Evolutionary conservation across 805 yeast species (phyloP), one percentile per base, ranked within the genome.

Genomic region (Wickerhamiella hasegawae): DNA sequence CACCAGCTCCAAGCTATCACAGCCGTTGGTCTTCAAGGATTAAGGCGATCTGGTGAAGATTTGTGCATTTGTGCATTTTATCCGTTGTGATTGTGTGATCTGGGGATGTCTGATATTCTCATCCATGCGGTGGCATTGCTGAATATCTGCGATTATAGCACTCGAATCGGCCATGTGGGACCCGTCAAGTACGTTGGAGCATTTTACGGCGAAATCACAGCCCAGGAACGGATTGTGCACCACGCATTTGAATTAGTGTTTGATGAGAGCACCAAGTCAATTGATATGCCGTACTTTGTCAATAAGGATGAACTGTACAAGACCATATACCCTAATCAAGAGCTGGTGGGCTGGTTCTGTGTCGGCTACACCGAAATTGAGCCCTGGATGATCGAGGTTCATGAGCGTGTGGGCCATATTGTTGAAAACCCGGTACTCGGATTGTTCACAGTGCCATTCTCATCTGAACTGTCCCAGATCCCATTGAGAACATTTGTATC

Each of bases 51-150:
- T n/a, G n/a, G n/a, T n/a, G n/a, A n/a, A n/a, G n/a, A n/a, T n/a
- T n/a, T n/a, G n/a, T n/a, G n/a, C n/a, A n/a, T n/a, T n/a, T n/a
- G n/a, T n/a, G n/a, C n/a, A n/a, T n/a, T n/a, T n/a, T n/a, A n/a
- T n/a, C n/a, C n/a, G n/a, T n/a, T n/a, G n/a, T n/a, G n/a, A n/a
- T n/a, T n/a, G n/a, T n/a, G n/a, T n/a, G n/a, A n/a, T n/a, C n/a
- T n/a, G n/a, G n/a, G n/a, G n/a, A n/a, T n/a, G n/a, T n/a, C n/a
- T n/a, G n/a, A n/a, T n/a, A n/a, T n/a, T n/a, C n/a, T 25, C 19
- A 32, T 57, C 9, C 61, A 57, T 38, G 58, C 61, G 4, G 39
- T 57, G 28, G 55, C 60, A 4, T 32, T 56, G 23, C 48, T 56
- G 29, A 55, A 54, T 40, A 51, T 56, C 9, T 52, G 60, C 18